Evolutionary conservation across 2,329 filamentous ascomycete genomes (phyloP), one percentile per base, ranked within the genome.

Genomic region (Phaeoacremonium minimum): DNA sequence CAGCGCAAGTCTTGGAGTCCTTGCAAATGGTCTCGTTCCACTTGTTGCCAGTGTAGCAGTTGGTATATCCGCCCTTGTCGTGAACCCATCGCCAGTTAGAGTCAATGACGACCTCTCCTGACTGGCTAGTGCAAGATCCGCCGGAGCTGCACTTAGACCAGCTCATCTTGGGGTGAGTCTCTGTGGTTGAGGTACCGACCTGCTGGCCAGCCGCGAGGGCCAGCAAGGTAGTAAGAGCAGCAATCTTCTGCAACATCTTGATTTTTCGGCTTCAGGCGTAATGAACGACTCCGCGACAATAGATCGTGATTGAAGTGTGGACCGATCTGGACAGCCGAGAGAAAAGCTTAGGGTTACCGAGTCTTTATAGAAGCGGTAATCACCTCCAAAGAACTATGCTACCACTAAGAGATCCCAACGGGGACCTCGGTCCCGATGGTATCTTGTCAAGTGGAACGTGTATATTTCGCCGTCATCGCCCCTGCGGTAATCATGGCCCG

Each of bases 81-180:
- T 78, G 72, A 34, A 75, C 54, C 75, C 75, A 78, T 36, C 74
- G 66, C 73, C 73, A 79, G 59, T 77, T 78, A 43, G 71, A 48
- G 48, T 79, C 74, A 44, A 78, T 55, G 22, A 70, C 66, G 34
- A 79, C 60, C 33, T 67, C 67, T 18, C 68, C 71, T 34, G 55
- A 56, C 37, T 68, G 58, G 15, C 60, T 65, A 4, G 65, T 66
- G 55, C 75, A 78, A 19, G 58, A 60, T 35, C 67, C 64, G 30
- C 51, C 52, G 14, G 57, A 54, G 17, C 69, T 66, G 51, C 73
- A 79, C 43, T 62, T 64, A 47, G 73, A 60, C 65, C 68, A 74
- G 33, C 61, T 69, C 50, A 79, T 57, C 36, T 65, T 50, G 38
- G 73, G 75, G 45, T 78, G 75, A 14, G 57, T 61, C 48, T 76